Conservation (phyloP, 1,284 basidiomycete genomes). For the Tausonia pullulans region DNA sequence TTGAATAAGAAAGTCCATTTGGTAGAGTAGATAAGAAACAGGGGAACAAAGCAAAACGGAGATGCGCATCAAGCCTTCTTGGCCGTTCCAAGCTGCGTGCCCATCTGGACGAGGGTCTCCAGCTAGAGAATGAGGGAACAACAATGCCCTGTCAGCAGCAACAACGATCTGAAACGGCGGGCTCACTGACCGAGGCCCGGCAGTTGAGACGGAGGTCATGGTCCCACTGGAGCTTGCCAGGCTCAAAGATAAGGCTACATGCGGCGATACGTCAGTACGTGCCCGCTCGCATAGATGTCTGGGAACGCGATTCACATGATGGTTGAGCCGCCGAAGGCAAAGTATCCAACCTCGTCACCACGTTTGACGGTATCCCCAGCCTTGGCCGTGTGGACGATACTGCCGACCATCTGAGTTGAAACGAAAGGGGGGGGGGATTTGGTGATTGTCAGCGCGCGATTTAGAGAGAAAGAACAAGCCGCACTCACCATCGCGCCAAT, state of each 20-base stretch:
- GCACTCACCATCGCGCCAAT: constrained; percentile 65
- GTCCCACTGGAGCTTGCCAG: constrained; percentile 72
- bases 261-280: no score
- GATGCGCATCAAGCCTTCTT: no score
- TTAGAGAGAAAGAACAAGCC: constrained; percentile 22
- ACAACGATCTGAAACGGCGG: no score
- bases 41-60: no score
- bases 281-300: no score
- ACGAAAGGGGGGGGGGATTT: no score
- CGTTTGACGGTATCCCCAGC: constrained; percentile 68
- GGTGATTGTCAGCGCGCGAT: no score
- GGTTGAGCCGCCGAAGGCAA: constrained; percentile 72
- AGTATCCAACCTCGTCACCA: constrained; percentile 86
- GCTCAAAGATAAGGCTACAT: constrained; percentile 56
- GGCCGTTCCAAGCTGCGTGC: constrained; percentile 60
- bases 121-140: constrained; percentile 27
- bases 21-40: no score
- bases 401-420: constrained; percentile 55
- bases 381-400: constrained; percentile 70
- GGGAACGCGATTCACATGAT: constrained; percentile 43
- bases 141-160: neutral
- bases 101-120: constrained; percentile 78
- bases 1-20: no score
- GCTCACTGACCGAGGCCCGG: constrained; percentile 40
- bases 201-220: constrained; percentile 80